These are phyloP conservation scores for Rhizophagus prolifer DNA, from an alignment of 192 early-diverging fungal genomes.

Conservation along the genomic window DNA sequence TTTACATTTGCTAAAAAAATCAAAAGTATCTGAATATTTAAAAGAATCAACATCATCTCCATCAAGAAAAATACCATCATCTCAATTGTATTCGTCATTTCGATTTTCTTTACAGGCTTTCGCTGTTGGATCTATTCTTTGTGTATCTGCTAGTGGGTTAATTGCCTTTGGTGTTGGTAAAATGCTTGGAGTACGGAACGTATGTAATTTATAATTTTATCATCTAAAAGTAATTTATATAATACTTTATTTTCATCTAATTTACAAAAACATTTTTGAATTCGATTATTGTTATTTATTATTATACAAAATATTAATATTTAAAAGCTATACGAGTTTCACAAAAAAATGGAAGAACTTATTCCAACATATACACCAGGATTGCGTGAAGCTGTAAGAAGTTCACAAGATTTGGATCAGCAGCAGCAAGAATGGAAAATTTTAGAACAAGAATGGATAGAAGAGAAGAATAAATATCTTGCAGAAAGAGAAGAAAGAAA, in stretches of 20 bases:
- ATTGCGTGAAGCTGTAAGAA: conserved; percentile 1
- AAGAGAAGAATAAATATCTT: neutral
- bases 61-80: neutral
- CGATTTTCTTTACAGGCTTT: conserved; percentile 8
- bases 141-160: conserved; percentile 6
- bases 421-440: neutral
- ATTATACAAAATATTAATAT: neutral
- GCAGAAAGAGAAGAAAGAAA: neutral
- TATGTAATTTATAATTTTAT: neutral
- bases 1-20: neutral
- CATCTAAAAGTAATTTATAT: no score
- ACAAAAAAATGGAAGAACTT: conserved; percentile 11
- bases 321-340: conserved; percentile 3
- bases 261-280: no score
- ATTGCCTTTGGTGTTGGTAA: neutral
- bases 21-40: neutral
- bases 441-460: neutral
- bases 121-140: conserved; percentile 9
- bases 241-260: no score
- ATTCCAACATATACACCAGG: neutral
- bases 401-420: neutral
- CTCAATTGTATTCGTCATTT: neutral
- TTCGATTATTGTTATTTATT: neutral
- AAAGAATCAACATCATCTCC: neutral
- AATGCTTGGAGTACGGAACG: neutral